Evolutionary conservation across 176 grass and related monocot genomes (phyloP).

Genomic region (Dendrocalamus sinicus): DNA sequence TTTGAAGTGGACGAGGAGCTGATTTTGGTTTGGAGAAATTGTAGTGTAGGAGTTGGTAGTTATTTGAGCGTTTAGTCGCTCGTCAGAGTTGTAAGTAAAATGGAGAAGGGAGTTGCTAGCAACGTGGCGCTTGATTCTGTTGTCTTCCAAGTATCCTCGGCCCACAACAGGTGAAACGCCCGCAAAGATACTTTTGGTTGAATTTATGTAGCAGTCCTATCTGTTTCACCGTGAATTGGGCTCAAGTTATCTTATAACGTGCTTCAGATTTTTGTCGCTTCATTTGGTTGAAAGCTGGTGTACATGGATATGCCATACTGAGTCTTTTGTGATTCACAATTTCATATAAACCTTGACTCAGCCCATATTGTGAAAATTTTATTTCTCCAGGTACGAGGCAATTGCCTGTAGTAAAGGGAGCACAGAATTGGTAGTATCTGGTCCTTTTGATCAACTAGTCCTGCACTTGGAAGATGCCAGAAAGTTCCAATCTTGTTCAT

Average conservation of each 20-base stretch:
- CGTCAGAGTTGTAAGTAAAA: constrained; percentile 36
- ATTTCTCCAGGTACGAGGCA: constrained; percentile 69
- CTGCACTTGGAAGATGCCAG: constrained; percentile 79
- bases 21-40: constrained; percentile 21
- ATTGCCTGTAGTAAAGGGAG: constrained; percentile 68
- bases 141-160: constrained; percentile 65
- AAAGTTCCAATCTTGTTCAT: constrained; percentile 55
- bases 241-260: neutral
- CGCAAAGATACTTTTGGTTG: neutral
- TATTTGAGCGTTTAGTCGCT: constrained; percentile 3
- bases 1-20: constrained; percentile 39
- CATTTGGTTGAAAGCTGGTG: constrained; percentile 4
- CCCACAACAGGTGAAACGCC: constrained; percentile 68
- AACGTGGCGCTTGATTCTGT: constrained; percentile 74
- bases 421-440: constrained; percentile 66
- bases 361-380: constrained; percentile 17
- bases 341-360: neutral
- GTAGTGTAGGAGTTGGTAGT: neutral
- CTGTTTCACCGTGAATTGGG: constrained; percentile 17
- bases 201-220: constrained; percentile 3
- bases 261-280: neutral
- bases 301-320: neutral
- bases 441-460: constrained; percentile 70
- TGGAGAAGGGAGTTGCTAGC: constrained; percentile 55
- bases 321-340: constrained; percentile 23